Conservation (phyloP, 2,329 filamentous ascomycete genomes). For the Coccinonectria pachysandricola region DNA sequence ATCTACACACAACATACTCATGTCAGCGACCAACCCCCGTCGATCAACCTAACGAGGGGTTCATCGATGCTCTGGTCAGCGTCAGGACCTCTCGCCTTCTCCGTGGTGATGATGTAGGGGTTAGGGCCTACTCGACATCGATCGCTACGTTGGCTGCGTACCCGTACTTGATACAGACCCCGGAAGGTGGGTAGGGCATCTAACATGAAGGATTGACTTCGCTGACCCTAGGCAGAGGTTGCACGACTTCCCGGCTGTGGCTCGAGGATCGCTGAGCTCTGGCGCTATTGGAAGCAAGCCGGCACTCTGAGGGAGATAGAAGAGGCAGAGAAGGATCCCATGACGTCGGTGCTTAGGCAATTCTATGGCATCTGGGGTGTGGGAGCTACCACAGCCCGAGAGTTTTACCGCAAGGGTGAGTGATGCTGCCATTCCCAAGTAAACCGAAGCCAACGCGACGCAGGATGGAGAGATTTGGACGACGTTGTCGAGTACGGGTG, state of each 20-base stretch:
- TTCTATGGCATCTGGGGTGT: constrained; percentile 94
- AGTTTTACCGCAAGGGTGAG: constrained; percentile 61
- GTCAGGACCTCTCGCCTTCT: constrained; percentile 64
- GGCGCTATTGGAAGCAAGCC: constrained; percentile 58
- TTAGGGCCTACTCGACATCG: constrained; percentile 76
- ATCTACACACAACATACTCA: constrained; percentile 52
- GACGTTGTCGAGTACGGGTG: constrained; percentile 80
- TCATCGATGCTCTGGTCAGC: constrained; percentile 63
- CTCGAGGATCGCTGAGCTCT: constrained; percentile 66
- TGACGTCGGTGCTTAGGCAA: constrained; percentile 50
- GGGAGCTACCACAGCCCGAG: constrained; percentile 65
- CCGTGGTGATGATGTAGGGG: constrained; percentile 65
- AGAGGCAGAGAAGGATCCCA: constrained; percentile 53
- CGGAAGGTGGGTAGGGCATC: constrained; percentile 27
- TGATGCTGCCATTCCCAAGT: background rate
- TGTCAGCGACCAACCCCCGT: constrained; percentile 69
- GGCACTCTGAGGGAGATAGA: constrained; percentile 53
- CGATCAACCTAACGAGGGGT: constrained; percentile 60
- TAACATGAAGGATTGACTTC: constrained; percentile 3
- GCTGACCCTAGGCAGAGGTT: constrained; percentile 29
- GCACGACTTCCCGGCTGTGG: constrained; percentile 67
- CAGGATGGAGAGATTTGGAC: constrained; percentile 71
- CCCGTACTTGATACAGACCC: constrained; percentile 39
- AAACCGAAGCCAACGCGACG: constrained; percentile 2
- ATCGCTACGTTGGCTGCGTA: constrained; percentile 81